These are phyloP conservation scores for Anisodus acutangulus DNA, from an alignment of 257 asterid species.

Conservation along the genomic window DNA sequence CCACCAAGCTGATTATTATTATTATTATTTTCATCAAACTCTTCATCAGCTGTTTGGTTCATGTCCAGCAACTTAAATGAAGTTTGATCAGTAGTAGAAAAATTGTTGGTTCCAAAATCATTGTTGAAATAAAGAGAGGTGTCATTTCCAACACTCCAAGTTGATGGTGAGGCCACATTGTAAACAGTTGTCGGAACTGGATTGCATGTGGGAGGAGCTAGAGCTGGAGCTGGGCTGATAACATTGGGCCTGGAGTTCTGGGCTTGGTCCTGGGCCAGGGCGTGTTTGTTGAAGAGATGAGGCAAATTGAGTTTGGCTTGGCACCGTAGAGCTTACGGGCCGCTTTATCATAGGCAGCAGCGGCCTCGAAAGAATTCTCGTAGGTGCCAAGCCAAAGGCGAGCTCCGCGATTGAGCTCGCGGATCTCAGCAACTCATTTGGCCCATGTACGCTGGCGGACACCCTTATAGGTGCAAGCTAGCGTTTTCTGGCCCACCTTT, in stretches of 20 bases:
- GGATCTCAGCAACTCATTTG: constrained; percentile 90
- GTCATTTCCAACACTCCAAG: constrained; percentile 18
- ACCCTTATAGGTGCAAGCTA: constrained; percentile 73
- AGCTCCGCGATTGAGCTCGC: constrained; percentile 79
- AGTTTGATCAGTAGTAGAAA: not conserved
- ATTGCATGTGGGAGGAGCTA: too few species aligned
- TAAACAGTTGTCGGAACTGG: not conserved
- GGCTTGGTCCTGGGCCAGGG: not conserved
- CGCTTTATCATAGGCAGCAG: constrained; percentile 72
- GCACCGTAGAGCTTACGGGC: constrained; percentile 71
- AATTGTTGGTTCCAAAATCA: not conserved
- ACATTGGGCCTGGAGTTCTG: not conserved
- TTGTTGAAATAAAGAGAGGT: not conserved
- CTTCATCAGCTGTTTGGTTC: not conserved
- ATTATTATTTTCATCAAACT: not conserved
- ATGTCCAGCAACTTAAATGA: not conserved
- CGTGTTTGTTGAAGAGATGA: constrained; percentile 40
- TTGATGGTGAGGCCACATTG: not conserved
- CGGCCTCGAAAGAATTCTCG: constrained; percentile 75
- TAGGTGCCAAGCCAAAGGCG: constrained; percentile 90
- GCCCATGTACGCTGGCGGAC: constrained; percentile 93
- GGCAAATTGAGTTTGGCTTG: constrained; percentile 71
- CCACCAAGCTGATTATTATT: not conserved
- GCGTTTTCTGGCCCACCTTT: constrained; percentile 93
- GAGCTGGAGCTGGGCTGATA: not conserved